Conservation (phyloP, 2,329 filamentous ascomycete genomes). For the Claviceps sorghi region DNA sequence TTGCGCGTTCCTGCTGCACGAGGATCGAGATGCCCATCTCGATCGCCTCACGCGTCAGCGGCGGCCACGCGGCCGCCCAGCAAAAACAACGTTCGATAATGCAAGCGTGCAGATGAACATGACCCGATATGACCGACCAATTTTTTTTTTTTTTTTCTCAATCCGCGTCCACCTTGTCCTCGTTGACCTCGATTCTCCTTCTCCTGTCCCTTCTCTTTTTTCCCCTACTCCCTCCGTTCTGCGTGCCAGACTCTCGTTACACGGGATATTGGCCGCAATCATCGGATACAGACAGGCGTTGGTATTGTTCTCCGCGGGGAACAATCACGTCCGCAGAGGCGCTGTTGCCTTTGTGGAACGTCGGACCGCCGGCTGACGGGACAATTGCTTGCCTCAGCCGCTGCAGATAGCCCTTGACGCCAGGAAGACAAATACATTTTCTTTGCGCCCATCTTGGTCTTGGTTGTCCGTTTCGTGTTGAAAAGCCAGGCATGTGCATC, state of each 20-base stretch:
- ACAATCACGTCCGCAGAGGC: neutral
- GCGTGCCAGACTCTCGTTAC: neutral
- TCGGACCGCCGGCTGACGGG: neutral
- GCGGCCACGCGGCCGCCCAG: no score
- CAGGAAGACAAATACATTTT: no score
- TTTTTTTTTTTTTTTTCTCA: neutral
- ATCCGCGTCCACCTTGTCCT: no score
- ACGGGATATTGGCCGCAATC: neutral
- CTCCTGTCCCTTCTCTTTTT: neutral
- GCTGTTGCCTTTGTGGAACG: neutral
- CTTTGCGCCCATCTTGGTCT: no score
- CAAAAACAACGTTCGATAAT: neutral
- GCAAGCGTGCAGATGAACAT: neutral
- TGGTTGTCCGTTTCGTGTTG: neutral
- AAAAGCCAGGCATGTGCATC: no score
- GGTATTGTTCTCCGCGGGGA: neutral
- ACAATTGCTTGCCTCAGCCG: neutral
- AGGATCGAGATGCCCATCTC: no score
- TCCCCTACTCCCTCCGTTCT: neutral
- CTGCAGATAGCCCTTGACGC: neutral
- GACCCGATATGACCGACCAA: neutral
- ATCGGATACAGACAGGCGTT: neutral
- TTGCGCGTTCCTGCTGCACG: no score
- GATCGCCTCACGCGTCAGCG: no score
- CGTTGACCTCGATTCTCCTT: neutral